phyloP scores from a whole-genome alignment of 306 rosid genomes.

The Amphicarpaea edgeworthii region DNA sequence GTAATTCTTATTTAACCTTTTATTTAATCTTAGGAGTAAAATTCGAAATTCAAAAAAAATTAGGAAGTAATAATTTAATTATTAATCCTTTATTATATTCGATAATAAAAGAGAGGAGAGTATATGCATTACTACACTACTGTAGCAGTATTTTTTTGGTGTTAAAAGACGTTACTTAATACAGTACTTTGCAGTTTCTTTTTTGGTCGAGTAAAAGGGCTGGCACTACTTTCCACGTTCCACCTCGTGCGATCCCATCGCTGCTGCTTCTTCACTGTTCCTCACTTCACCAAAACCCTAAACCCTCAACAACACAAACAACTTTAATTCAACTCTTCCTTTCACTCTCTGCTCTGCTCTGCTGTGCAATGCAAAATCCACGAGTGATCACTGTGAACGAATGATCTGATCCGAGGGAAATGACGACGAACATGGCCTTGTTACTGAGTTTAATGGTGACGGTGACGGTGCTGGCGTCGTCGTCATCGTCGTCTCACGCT shows the following conservation, averaged over 20 bases:
- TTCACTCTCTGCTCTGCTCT: not conserved
- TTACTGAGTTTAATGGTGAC: constrained; percentile 13
- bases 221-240: not conserved
- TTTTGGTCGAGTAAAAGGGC: not conserved
- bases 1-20: too few relatives aligned
- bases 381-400: not conserved
- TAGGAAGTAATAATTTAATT: too few relatives aligned
- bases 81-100: too few relatives aligned
- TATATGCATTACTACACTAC: too few relatives aligned
- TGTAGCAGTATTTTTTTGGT: too few relatives aligned
- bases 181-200: constrained; percentile 1
- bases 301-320: not conserved
- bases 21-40: too few relatives aligned
- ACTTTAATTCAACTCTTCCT: not conserved
- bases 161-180: not conserved
- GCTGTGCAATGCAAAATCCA: not conserved
- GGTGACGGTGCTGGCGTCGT: constrained; percentile 36
- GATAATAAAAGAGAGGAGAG: too few relatives aligned
- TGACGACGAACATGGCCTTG: constrained; percentile 23
- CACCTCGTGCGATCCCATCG: not conserved
- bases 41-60: too few relatives aligned
- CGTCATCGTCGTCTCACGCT: constrained; percentile 52
- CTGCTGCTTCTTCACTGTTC: not conserved
- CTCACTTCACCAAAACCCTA: constrained; percentile 10
- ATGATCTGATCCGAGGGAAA: not conserved